Evolutionary conservation across 345 rosid species (phyloP).

Genomic region (Camelina hispida): DNA sequence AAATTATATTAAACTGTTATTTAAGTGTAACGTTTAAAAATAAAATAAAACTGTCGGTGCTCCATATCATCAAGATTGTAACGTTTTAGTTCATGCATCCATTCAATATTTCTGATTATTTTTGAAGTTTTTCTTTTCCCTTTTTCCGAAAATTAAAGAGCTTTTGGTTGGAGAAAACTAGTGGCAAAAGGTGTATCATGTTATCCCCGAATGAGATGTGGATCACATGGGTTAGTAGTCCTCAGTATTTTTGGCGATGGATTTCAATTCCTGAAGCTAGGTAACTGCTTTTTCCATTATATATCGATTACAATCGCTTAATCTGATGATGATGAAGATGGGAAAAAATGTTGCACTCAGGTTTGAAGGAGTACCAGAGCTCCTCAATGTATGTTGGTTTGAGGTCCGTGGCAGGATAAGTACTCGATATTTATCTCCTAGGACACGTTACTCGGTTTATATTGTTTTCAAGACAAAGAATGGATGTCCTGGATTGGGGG

Average conservation of each 20-base stretch:
- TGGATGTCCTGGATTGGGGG: not conserved
- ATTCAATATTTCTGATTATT: not conserved
- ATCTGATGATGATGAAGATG: too few relatives aligned
- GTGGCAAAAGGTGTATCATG: not conserved
- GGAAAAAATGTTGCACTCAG: not conserved
- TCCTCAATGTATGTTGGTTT: constrained; percentile 12
- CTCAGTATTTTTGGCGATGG: too few relatives aligned
- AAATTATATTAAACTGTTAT: too few relatives aligned
- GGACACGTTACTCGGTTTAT: constrained; percentile 24
- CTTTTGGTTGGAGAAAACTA: constrained; percentile 14
- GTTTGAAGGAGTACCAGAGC: constrained; percentile 9
- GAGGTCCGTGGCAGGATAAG: not conserved
- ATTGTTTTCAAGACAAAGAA: constrained; percentile 24
- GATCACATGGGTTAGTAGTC: constrained; percentile 3
- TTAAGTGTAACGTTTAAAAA: too few relatives aligned
- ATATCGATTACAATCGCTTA: too few relatives aligned
- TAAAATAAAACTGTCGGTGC: too few relatives aligned
- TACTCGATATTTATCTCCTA: constrained; percentile 8
- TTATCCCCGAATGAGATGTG: not conserved
- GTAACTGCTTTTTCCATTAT: not conserved
- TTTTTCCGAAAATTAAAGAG: constrained; percentile 4
- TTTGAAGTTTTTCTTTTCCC: too few relatives aligned
- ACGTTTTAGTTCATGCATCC: not conserved
- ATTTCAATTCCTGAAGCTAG: constrained; percentile 10
- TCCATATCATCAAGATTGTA: too few relatives aligned